Conservation (phyloP, 1,139 yeast genomes). For the Taiozyma onychis region DNA sequence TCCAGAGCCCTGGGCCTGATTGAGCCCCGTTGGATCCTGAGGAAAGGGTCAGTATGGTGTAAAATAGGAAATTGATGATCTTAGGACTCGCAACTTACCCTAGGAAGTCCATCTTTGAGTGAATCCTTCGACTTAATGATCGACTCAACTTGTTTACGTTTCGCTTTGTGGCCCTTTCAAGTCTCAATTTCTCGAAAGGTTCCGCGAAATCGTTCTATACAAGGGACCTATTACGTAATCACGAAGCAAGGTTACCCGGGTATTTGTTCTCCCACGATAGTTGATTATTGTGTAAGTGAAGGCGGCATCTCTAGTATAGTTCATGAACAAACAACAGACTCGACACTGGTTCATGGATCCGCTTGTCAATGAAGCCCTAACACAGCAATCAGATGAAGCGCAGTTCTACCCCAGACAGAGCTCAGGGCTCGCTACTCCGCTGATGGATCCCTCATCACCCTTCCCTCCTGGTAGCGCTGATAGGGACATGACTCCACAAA, state of each 20-base stretch:
- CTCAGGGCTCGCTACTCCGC: conserved; percentile 2
- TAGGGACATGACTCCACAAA: not conserved
- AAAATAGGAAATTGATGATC: not conserved
- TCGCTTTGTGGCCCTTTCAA: not conserved
- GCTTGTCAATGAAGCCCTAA: not conserved
- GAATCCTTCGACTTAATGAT: not conserved
- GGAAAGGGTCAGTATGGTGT: not conserved
- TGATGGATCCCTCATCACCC: conserved; percentile 1
- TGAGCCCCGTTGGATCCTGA: conserved; percentile 20
- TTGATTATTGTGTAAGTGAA: no score
- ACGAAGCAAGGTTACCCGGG: no score
- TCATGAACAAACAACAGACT: not conserved
- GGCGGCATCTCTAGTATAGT: not conserved
- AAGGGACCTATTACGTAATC: not conserved
- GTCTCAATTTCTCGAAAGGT: not conserved
- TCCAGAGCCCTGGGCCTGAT: conserved; percentile 22
- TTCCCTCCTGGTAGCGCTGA: not conserved
- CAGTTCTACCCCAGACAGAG: not conserved
- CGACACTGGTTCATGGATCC: not conserved
- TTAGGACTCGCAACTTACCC: not conserved
- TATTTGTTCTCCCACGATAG: no score
- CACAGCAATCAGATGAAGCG: not conserved
- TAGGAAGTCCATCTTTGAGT: not conserved
- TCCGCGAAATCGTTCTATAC: not conserved
- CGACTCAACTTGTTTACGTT: not conserved